A percentile compares a stretch with the other conserved stretches of the same genome.
Conservation (phyloP, 2,329 filamentous ascomycete species). For the Geosmithia flava region DNA sequence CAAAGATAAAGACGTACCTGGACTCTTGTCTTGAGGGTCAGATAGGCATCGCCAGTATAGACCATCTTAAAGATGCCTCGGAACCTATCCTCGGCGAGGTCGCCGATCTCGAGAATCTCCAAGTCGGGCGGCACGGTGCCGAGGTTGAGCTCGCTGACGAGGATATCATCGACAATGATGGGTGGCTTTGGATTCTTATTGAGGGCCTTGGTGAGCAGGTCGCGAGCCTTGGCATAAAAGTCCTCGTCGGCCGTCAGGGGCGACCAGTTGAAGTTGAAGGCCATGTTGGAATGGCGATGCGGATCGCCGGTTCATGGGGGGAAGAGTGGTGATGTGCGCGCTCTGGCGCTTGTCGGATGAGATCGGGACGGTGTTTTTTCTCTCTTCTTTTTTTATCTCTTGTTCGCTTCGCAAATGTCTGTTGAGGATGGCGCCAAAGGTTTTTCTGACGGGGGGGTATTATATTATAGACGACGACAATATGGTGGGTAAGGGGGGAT, state of each 20-base stretch:
- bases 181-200: slow-evolving; percentile 98
- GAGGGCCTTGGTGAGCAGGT: slow-evolving; percentile 85
- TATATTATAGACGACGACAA: too few relatives aligned
- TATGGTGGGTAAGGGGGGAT: background rate
- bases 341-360: background rate
- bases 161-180: slow-evolving; percentile 98
- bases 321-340: background rate
- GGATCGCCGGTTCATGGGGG: slow-evolving; percentile 18
- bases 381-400: too few relatives aligned
- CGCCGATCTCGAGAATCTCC: slow-evolving; percentile 95
- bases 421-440: too few relatives aligned
- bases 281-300: slow-evolving; percentile 57
- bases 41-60: slow-evolving; percentile 87
- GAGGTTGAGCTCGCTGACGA: slow-evolving; percentile 94
- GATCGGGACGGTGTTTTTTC: background rate
- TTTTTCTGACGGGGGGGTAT: too few relatives aligned
- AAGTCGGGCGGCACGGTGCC: slow-evolving; percentile 89
- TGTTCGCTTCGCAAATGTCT: background rate
- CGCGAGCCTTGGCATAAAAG: slow-evolving; percentile 81
- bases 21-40: slow-evolving; percentile 90
- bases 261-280: slow-evolving; percentile 99
- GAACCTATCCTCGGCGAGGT: slow-evolving; percentile 93
- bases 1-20: slow-evolving; percentile 49
- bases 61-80: slow-evolving; percentile 99
- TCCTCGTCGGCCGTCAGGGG: slow-evolving; percentile 89